These are phyloP conservation scores for Phalaenopsis hybrid DNA, from an alignment of 116 monocot genomes.

Conservation along the genomic window DNA sequence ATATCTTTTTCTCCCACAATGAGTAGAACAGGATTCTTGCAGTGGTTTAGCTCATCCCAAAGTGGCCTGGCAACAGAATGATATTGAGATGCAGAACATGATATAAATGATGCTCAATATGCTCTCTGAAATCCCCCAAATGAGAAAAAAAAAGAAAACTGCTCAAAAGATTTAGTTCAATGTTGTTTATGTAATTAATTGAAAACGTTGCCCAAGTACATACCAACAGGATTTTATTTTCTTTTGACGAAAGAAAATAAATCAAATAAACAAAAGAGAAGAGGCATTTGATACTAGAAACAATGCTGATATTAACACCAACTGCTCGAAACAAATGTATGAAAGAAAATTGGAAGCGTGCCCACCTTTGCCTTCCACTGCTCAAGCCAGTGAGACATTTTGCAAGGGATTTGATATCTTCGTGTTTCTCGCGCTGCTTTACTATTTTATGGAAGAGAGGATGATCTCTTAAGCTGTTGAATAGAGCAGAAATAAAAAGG, in stretches of 20 bases:
- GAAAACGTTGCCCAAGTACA: background rate
- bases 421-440: constrained; percentile 35
- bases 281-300: too few relatives aligned
- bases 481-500: background rate
- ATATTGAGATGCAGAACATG: background rate
- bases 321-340: too few relatives aligned
- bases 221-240: too few relatives aligned
- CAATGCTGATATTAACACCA: too few relatives aligned
- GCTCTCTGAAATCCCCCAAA: background rate
- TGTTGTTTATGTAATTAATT: background rate
- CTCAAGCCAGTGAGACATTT: constrained; percentile 55
- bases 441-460: constrained; percentile 54
- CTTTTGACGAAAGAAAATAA: too few relatives aligned
- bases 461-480: constrained; percentile 70
- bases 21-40: constrained; percentile 53
- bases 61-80: constrained; percentile 39
- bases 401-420: constrained; percentile 49
- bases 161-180: background rate
- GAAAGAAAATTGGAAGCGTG: background rate
- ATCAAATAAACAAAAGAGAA: too few relatives aligned
- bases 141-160: background rate
- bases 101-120: background rate
- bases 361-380: constrained; percentile 71
- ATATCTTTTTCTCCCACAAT: constrained; percentile 47
- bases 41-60: constrained; percentile 71